phyloP scores from a whole-genome alignment of 352 stramenopile genomes.

The Pythium rhizo-oryzae region DNA sequence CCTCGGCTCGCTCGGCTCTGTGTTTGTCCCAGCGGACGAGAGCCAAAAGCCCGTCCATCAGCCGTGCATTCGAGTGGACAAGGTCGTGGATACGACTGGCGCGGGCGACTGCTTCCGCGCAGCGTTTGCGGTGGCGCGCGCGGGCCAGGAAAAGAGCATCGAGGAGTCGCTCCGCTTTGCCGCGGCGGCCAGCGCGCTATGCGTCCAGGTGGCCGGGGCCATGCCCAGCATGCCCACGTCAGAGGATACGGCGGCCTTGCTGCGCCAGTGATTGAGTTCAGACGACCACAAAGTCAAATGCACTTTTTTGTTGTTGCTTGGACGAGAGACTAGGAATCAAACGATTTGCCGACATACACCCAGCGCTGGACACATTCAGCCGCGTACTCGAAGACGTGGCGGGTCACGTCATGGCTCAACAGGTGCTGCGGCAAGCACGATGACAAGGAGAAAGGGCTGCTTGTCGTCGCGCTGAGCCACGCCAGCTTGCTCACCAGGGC shows the following conservation, averaged over 20 bases:
- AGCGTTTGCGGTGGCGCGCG: constrained; percentile 56
- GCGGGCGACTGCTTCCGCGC: constrained; percentile 81
- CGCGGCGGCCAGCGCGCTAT: constrained; percentile 63
- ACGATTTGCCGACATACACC: constrained; percentile 17
- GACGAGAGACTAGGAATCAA: not conserved
- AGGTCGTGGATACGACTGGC: constrained; percentile 79
- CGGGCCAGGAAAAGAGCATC: constrained; percentile 50
- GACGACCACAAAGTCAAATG: too few relatives aligned
- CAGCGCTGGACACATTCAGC: constrained; percentile 16
- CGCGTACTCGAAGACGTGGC: constrained; percentile 17
- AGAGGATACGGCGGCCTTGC: constrained; percentile 29
- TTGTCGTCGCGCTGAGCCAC: constrained; percentile 5
- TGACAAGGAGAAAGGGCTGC: not conserved
- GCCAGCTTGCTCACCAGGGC: constrained; percentile 13
- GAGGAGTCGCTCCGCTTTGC: constrained; percentile 58
- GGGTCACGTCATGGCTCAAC: constrained; percentile 12
- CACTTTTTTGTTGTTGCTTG: too few relatives aligned
- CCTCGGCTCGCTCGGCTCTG: constrained; percentile 61
- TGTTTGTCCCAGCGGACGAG: constrained; percentile 55
- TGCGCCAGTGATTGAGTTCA: not conserved
- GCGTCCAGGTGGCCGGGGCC: constrained; percentile 62
- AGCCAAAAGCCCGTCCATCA: constrained; percentile 41
- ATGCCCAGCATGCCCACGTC: constrained; percentile 67
- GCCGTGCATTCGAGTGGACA: constrained; percentile 51
- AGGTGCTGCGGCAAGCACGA: not conserved